Percentiles rank a stretch among this genome's conserved stretches.
Evolutionary conservation across 2,329 filamentous ascomycete genomes (phyloP).

Genomic region (Colletotrichum sp.): DNA sequence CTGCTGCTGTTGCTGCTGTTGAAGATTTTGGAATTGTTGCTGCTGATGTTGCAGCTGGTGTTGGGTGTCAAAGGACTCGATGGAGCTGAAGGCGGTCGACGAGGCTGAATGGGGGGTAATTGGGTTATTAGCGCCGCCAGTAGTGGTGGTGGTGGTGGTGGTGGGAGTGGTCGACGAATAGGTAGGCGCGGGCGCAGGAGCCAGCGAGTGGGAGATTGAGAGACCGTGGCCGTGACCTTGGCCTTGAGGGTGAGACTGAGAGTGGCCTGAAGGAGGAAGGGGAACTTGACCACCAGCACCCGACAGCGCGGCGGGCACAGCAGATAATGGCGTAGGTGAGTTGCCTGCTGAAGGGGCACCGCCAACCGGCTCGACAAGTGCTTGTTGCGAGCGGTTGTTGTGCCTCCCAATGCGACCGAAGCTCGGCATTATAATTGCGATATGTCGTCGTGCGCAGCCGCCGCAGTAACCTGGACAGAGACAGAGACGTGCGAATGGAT

Average conservation of each 20-base stretch:
- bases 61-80: slow-evolving; percentile 47
- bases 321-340: background rate
- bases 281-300: background rate
- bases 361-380: slow-evolving; percentile 51
- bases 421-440: slow-evolving; percentile 49
- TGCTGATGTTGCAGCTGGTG: slow-evolving; percentile 31
- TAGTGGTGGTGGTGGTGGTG: slow-evolving; percentile 28
- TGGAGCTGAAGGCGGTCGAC: slow-evolving; percentile 50
- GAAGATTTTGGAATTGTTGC: slow-evolving; percentile 29
- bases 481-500: background rate
- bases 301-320: background rate
- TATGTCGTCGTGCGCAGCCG: slow-evolving; percentile 7
- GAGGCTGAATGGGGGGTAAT: slow-evolving; percentile 50
- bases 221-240: background rate
- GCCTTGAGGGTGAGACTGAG: background rate
- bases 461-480: background rate
- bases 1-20: slow-evolving; percentile 33
- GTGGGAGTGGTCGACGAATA: slow-evolving; percentile 6
- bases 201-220: background rate
- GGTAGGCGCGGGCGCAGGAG: slow-evolving; percentile 22
- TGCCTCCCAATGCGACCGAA: slow-evolving; percentile 61
- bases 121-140: slow-evolving; percentile 27
- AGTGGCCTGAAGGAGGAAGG: slow-evolving; percentile 8
- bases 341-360: slow-evolving; percentile 26
- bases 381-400: slow-evolving; percentile 62